These are phyloP conservation scores for Verticillium klebahnii DNA, from an alignment of 2,329 filamentous ascomycete species.

Conservation along the genomic window DNA sequence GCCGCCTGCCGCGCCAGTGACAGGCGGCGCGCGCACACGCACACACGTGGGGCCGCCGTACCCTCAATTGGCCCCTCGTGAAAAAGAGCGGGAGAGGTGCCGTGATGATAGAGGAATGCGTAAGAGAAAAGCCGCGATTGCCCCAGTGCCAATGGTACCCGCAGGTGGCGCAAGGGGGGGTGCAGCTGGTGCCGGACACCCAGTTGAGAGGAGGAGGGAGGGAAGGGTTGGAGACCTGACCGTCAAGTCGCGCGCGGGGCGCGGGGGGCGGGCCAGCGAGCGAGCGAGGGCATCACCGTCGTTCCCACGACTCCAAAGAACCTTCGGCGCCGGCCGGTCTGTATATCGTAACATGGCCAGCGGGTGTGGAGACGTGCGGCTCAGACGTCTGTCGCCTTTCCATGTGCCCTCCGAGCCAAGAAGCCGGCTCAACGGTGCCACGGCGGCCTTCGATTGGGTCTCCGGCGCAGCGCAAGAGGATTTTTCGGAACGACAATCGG, in stretches of 20 bases:
- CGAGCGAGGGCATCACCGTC: background rate
- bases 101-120: slow-evolving; percentile 1
- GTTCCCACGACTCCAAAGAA: background rate
- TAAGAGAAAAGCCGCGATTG: slow-evolving; percentile 2
- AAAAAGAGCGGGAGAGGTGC: background rate
- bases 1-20: background rate
- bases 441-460: slow-evolving; percentile 1
- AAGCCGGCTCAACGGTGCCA: background rate
- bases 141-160: slow-evolving; percentile 1
- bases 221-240: background rate
- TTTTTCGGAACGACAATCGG: slow-evolving; percentile 11
- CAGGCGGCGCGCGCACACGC: background rate
- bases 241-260: background rate
- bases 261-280: background rate
- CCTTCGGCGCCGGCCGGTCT: background rate
- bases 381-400: background rate
- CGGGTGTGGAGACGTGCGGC: background rate
- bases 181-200: background rate
- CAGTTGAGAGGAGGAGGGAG: background rate
- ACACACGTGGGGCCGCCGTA: slow-evolving; percentile 1
- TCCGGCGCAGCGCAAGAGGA: background rate
- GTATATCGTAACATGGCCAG: background rate
- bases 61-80: slow-evolving; percentile 1
- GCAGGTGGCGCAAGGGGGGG: background rate
- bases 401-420: slow-evolving; percentile 1